A percentile compares a stretch with the other conserved stretches of the same genome.
Evolutionary conservation across 2,329 filamentous ascomycete genomes (phyloP).

Genomic region (Leptosphaerulina australis): DNA sequence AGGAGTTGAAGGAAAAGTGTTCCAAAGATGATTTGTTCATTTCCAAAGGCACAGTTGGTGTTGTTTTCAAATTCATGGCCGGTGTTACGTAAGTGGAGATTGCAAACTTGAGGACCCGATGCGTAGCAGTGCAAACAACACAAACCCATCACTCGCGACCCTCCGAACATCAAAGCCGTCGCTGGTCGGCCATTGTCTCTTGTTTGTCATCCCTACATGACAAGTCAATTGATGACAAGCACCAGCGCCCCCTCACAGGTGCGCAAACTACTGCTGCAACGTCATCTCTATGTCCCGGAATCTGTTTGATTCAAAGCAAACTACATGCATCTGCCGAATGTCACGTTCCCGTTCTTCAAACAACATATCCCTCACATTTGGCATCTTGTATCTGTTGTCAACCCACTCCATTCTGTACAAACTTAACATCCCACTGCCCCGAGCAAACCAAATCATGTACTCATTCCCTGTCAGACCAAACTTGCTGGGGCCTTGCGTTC

Average conservation of each 20-base stretch:
- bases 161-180: conserved; percentile 14
- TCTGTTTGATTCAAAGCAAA: conserved; percentile 15
- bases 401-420: conserved; percentile 14
- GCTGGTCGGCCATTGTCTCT: conserved; percentile 28
- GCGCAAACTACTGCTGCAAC: conserved; percentile 27
- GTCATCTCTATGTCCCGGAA: neutral
- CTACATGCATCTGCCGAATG: conserved; percentile 6
- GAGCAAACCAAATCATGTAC: conserved; percentile 25
- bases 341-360: conserved; percentile 5
- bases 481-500: conserved; percentile 20
- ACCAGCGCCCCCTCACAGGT: conserved; percentile 34
- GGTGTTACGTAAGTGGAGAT: conserved; percentile 5
- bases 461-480: conserved; percentile 25
- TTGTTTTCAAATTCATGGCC: neutral
- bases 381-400: conserved; percentile 14
- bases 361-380: conserved; percentile 4
- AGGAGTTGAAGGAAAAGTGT: neutral
- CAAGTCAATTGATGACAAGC: conserved; percentile 29
- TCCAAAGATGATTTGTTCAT: neutral
- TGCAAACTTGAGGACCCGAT: conserved; percentile 11
- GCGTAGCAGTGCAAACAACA: conserved; percentile 36
- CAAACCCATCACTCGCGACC: conserved; percentile 30
- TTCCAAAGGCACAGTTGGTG: neutral
- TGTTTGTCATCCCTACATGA: conserved; percentile 28
- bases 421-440: conserved; percentile 16